Evolutionary conservation across 176 grass and related monocot species (phyloP), one percentile per base, ranked within the genome.

Genomic region (Themeda triandra): DNA sequence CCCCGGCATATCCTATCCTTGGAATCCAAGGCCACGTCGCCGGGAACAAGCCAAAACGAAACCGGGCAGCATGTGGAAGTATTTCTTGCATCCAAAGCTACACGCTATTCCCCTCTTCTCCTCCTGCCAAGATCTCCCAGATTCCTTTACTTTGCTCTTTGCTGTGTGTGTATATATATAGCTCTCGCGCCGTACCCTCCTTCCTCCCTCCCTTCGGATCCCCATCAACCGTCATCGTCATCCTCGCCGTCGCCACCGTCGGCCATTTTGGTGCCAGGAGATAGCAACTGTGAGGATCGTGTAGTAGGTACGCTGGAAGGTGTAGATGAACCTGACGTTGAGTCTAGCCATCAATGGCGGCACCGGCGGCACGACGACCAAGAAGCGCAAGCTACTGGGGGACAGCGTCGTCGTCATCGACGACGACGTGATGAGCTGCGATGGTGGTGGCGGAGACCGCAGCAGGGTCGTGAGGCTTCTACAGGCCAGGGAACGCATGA

Each of bases 31-130:
- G 71, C 30, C 71, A 14, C 53, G 83, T 41, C 64, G 83, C 31
- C 64, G 32, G 82, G 75, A 89, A 85, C 69, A 51, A 48, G 79
- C 88, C 88, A 90, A 90, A 74, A 48, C 42, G 73, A 77, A 81
- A 64, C 48, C n/a, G 21, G 13, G 86, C 74, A 72, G 72, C 73
- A 89, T 80, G 48, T 44, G 36, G 49, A 75, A 53, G 44, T 84
- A 80, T 68, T 91, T 92, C 80, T 90, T 86, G 73, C 78, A 81
- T 72, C 80, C 85, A 69, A 86, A 88, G 86, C 85, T 82, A 90
- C 58, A 79, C 79, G 73, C 53, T 82, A 60, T 72, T 44, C 80
- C 72, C 31, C 15, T 45, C 4, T 67, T 65, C 32, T 63, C 90
- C 79, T 83, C 46, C 7, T 19, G 8, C 79, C 45, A 63, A 62